phyloP scores from a whole-genome alignment of 169 alveolate species.

The Babesia ovata region DNA sequence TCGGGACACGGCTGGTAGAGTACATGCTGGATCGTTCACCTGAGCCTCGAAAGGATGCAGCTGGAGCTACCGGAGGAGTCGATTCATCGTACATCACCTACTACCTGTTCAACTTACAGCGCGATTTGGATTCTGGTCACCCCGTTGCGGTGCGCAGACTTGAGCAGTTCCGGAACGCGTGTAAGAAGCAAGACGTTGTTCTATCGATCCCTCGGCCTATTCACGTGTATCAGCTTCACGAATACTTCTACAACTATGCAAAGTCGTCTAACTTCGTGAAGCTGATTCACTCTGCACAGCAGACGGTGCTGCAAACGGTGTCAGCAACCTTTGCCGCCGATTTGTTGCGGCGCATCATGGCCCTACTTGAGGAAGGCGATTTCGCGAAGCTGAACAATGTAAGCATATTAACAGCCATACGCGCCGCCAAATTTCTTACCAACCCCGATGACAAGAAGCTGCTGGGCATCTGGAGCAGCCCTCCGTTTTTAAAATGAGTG shows the following conservation, averaged over 20 bases:
- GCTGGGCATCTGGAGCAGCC: slow-evolving; percentile 30
- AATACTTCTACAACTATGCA: slow-evolving; percentile 13
- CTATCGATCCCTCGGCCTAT: not conserved
- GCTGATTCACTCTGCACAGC: slow-evolving; percentile 20
- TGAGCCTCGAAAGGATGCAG: not conserved
- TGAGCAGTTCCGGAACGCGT: not conserved
- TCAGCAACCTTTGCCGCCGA: slow-evolving; percentile 13
- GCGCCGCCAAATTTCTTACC: slow-evolving; percentile 10
- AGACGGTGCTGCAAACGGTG: slow-evolving; percentile 12
- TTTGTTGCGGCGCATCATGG: not conserved
- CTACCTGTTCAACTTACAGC: slow-evolving; percentile 29
- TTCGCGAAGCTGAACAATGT: not conserved
- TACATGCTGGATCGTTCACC: not conserved
- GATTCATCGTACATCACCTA: slow-evolving; percentile 26
- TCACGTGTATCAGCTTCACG: slow-evolving; percentile 36
- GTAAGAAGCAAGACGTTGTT: not conserved
- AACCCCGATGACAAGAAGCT: slow-evolving; percentile 8
- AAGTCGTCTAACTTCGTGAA: slow-evolving; percentile 4
- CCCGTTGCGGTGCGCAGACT: not conserved
- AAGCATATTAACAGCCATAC: slow-evolving; percentile 5
- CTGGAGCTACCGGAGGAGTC: not conserved
- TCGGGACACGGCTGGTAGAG: not conserved
- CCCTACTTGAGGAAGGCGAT: not conserved
- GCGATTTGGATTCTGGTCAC: not conserved
- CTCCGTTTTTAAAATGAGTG: slow-evolving; percentile 1